A percentile compares a stretch with the other conserved stretches of the same genome.
Conservation (phyloP, 352 stramenopile genomes). For the Pythium oligandrum region DNA sequence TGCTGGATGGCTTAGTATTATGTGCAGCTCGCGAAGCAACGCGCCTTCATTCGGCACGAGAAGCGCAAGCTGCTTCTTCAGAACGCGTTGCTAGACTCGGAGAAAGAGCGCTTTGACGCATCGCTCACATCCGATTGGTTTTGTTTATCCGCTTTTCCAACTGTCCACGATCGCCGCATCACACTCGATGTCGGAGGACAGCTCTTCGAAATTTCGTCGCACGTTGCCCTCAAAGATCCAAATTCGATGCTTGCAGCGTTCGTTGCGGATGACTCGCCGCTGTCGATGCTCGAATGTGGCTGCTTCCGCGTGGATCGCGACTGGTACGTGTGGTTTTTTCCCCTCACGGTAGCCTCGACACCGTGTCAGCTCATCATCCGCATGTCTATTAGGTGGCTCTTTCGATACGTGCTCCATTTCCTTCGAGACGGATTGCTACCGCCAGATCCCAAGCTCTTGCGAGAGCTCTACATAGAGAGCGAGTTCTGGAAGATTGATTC, state of each 20-base stretch:
- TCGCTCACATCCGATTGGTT: constrained; percentile 76
- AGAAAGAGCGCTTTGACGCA: constrained; percentile 68
- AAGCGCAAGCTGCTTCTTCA: constrained; percentile 72
- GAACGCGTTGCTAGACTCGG: constrained; percentile 65
- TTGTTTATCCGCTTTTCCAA: constrained; percentile 47
- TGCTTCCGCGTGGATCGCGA: constrained; percentile 75
- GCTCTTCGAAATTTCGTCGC: constrained; percentile 62
- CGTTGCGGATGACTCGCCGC: constrained; percentile 55
- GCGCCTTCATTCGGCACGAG: constrained; percentile 75
- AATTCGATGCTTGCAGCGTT: constrained; percentile 64
- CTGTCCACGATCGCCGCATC: constrained; percentile 35
- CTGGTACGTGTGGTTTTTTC: too few relatives aligned
- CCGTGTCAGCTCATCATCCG: too few relatives aligned
- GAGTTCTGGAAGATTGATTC: constrained; percentile 84
- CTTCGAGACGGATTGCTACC: constrained; percentile 71
- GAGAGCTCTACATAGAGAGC: constrained; percentile 67
- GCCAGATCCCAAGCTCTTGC: constrained; percentile 57
- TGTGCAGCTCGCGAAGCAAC: constrained; percentile 60
- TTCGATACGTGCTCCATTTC: constrained; percentile 75
- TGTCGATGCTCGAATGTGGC: constrained; percentile 47
- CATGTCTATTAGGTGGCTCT: constrained; percentile 71
- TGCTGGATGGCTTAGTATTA: neutral
- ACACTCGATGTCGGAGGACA: constrained; percentile 66
- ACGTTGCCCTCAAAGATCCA: constrained; percentile 45
- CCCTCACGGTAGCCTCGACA: too few relatives aligned